phyloP scores from a whole-genome alignment of 345 rosid genomes.

The Camelina hispida region DNA sequence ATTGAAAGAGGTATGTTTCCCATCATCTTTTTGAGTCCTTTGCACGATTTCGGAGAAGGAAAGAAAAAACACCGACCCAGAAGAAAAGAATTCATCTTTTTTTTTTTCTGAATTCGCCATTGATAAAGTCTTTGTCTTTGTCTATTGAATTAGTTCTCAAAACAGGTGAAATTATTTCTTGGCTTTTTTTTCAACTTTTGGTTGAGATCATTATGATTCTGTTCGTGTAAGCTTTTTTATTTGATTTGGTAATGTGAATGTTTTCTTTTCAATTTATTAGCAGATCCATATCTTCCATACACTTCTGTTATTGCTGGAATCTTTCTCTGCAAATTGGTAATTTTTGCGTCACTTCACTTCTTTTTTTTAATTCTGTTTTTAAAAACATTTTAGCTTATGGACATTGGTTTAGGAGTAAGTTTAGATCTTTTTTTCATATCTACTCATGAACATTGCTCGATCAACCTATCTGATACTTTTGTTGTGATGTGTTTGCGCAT shows the following conservation, averaged over 20 bases:
- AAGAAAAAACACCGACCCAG: slow-evolving; percentile 21
- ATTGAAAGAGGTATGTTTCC: no score
- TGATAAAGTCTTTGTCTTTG: slow-evolving; percentile 3
- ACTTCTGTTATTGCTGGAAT: slow-evolving; percentile 75
- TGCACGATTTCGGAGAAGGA: slow-evolving; percentile 39
- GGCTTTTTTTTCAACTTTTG: background rate
- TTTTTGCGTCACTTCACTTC: slow-evolving; percentile 21
- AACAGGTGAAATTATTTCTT: slow-evolving; percentile 14
- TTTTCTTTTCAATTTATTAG: slow-evolving; percentile 45
- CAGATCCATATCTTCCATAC: slow-evolving; percentile 73
- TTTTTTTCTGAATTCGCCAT: slow-evolving; percentile 4
- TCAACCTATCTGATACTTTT: background rate
- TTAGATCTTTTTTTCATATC: background rate
- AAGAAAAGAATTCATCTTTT: slow-evolving; percentile 33
- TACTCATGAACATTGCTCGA: background rate
- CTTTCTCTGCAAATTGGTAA: slow-evolving; percentile 81
- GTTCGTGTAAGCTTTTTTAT: no score
- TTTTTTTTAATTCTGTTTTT: background rate
- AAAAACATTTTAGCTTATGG: background rate
- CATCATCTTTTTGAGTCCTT: slow-evolving; percentile 6
- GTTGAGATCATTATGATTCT: no score
- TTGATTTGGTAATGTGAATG: background rate
- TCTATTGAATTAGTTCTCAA: slow-evolving; percentile 12
- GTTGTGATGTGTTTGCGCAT: slow-evolving; percentile 17
- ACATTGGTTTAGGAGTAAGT: slow-evolving; percentile 77